Percentiles rank a stretch among this genome's conserved stretches.
Conservation (phyloP, 495 filamentous ascomycete genomes). For the Xylaria longipes region DNA sequence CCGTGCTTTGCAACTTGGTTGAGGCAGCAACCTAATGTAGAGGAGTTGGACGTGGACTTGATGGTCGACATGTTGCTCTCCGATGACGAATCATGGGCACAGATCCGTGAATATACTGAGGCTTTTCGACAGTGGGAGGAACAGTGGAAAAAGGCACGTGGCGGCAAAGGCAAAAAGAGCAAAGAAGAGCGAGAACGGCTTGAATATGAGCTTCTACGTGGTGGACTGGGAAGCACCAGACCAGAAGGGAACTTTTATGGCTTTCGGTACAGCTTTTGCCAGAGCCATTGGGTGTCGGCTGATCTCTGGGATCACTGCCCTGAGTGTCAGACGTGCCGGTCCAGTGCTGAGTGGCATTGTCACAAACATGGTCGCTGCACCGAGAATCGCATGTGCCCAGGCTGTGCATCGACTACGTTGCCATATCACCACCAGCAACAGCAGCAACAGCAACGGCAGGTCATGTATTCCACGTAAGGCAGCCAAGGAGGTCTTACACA, state of each 20-base stretch:
- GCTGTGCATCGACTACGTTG: conserved; percentile 37
- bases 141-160: conserved; percentile 36
- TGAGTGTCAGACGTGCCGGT: conserved; percentile 38
- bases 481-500: background rate
- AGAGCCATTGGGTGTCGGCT: conserved; percentile 33
- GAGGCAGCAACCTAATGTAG: conserved; percentile 39
- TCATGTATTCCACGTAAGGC: conserved; percentile 18
- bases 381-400: conserved; percentile 33
- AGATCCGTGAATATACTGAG: conserved; percentile 35
- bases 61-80: conserved; percentile 42
- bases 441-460: conserved; percentile 46
- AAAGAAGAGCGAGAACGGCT: conserved; percentile 39
- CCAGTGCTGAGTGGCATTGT: conserved; percentile 40
- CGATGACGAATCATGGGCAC: conserved; percentile 39
- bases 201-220: conserved; percentile 40
- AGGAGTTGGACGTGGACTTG: conserved; percentile 39
- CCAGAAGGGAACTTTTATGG: conserved; percentile 36
- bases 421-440: conserved; percentile 53
- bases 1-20: conserved; percentile 42
- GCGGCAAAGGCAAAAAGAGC: conserved; percentile 36
- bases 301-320: conserved; percentile 37
- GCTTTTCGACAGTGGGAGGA: conserved; percentile 41
- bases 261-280: conserved; percentile 41
- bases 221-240: conserved; percentile 36
- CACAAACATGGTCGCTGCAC: conserved; percentile 38